These are phyloP conservation scores for Hypoxylon rickii DNA, from an alignment of 495 filamentous ascomycete genomes.

Conservation along the genomic window DNA sequence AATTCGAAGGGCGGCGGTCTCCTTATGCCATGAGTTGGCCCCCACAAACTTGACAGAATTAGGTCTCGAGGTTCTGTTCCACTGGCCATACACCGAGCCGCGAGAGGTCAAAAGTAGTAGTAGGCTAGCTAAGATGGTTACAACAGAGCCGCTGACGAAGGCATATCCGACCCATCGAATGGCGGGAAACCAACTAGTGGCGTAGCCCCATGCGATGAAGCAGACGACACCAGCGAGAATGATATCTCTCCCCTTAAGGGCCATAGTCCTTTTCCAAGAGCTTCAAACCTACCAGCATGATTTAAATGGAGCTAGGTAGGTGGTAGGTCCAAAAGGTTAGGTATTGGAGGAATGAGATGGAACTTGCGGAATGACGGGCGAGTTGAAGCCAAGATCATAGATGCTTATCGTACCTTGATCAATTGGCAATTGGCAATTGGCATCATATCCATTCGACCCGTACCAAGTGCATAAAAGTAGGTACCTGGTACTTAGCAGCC, in stretches of 20 bases:
- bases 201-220: slow-evolving; percentile 86
- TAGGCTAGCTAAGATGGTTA: slow-evolving; percentile 53
- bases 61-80: slow-evolving; percentile 45
- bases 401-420: too few species aligned
- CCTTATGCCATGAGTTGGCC: slow-evolving; percentile 67
- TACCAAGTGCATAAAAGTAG: too few species aligned
- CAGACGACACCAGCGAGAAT: slow-evolving; percentile 67
- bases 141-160: slow-evolving; percentile 67
- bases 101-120: slow-evolving; percentile 66
- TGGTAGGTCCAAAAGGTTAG: background rate
- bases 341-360: background rate
- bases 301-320: slow-evolving; percentile 32
- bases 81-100: slow-evolving; percentile 49
- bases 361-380: background rate
- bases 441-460: too few species aligned
- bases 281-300: slow-evolving; percentile 46
- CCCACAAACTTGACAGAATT: slow-evolving; percentile 64
- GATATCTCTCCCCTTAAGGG: slow-evolving; percentile 76
- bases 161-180: slow-evolving; percentile 82
- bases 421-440: too few species aligned
- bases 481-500: too few species aligned
- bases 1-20: slow-evolving; percentile 62
- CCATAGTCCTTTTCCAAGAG: slow-evolving; percentile 62
- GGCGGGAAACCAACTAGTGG: slow-evolving; percentile 75
- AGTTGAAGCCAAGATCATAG: slow-evolving; percentile 15